A percentile compares a stretch with the other conserved stretches of the same genome.
These are phyloP conservation scores for Psilocybe azurescens DNA, from an alignment of 768 basidiomycete genomes.

Conservation along the genomic window DNA sequence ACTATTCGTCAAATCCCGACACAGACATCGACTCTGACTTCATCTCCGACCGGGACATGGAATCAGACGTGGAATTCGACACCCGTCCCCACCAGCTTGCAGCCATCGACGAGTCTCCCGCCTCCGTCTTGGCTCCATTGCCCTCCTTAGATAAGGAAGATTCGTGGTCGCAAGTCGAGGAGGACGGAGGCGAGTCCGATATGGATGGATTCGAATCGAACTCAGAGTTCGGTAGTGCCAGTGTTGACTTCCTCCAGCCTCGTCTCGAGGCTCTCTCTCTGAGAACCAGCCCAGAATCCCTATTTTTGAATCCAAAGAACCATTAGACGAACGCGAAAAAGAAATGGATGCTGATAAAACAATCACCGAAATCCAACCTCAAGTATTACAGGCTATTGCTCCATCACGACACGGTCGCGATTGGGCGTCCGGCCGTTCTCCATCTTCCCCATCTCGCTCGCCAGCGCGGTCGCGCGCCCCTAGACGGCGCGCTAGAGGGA, in stretches of 20 bases:
- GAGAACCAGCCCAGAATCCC: neutral
- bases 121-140: constrained; percentile 9
- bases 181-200: constrained; percentile 23
- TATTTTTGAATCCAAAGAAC: neutral
- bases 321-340: neutral
- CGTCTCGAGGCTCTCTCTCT: constrained; percentile 21
- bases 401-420: constrained; percentile 34
- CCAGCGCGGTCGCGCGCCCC: constrained; percentile 44
- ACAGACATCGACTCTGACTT: constrained; percentile 59
- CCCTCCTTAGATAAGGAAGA: constrained; percentile 33
- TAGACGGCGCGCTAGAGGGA: constrained; percentile 23
- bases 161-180: constrained; percentile 26
- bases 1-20: constrained; percentile 54
- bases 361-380: constrained; percentile 24
- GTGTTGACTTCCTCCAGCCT: constrained; percentile 27
- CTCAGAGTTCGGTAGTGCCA: constrained; percentile 29
- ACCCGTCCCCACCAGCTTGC: constrained; percentile 31
- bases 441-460: constrained; percentile 62
- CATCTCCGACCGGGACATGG: constrained; percentile 52
- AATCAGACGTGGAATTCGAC: constrained; percentile 53
- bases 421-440: constrained; percentile 36
- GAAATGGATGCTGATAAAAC: constrained; percentile 19
- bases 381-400: constrained; percentile 29
- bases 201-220: constrained; percentile 29
- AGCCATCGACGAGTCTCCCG: constrained; percentile 31